These are phyloP conservation scores for Phyllostachys edulis DNA, from an alignment of 176 grass and related monocot species.

Conservation along the genomic window DNA sequence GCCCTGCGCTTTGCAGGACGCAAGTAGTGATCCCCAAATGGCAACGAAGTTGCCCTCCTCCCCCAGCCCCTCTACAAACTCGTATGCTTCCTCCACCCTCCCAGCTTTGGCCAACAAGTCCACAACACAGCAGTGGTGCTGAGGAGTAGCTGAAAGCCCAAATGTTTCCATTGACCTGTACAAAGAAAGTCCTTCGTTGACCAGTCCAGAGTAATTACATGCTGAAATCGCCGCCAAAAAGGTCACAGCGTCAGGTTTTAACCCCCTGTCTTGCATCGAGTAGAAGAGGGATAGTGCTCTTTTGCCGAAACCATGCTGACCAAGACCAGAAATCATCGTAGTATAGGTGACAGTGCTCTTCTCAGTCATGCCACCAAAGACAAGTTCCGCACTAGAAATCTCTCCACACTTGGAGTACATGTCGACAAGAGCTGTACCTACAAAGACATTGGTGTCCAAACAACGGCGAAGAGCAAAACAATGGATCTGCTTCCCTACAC, in stretches of 20 bases:
- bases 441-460: conserved; percentile 67
- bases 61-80: conserved; percentile 67
- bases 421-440: conserved; percentile 76
- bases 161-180: conserved; percentile 71
- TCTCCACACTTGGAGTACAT: conserved; percentile 85
- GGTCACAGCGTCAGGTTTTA: conserved; percentile 66
- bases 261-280: conserved; percentile 54
- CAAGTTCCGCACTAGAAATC: conserved; percentile 63
- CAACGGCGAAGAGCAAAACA: conserved; percentile 54
- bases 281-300: conserved; percentile 72
- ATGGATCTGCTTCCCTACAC: conserved; percentile 75
- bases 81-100: conserved; percentile 74
- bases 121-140: conserved; percentile 70
- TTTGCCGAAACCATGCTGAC: conserved; percentile 63
- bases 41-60: conserved; percentile 59
- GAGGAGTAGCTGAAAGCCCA: conserved; percentile 54
- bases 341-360: conserved; percentile 75
- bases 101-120: conserved; percentile 73
- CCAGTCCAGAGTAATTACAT: conserved; percentile 73
- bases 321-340: conserved; percentile 82
- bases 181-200: conserved; percentile 67
- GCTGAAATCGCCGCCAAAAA: conserved; percentile 60
- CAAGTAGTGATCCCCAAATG: conserved; percentile 87
- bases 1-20: conserved; percentile 63
- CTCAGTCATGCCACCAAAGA: conserved; percentile 60